Evolutionary conservation across 257 asterid species (phyloP), one percentile per base, ranked within the genome.

Genomic region (Nicotiana otophora): DNA sequence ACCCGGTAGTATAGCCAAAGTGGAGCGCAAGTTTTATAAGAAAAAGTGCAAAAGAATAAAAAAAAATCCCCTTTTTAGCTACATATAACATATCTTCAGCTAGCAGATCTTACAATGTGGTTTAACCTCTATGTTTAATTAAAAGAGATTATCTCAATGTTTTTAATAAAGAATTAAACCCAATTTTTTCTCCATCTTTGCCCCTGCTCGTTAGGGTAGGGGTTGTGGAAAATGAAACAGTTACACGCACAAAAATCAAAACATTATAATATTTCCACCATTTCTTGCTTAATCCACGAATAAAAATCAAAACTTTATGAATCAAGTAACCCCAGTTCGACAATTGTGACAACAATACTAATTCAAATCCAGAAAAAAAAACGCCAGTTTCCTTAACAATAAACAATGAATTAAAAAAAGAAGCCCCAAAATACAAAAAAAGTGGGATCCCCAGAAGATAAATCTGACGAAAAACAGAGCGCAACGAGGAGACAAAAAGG

Each of bases 21-120:
- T 42, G 51, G 11, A 3, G 11, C 51, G 51, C 11, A 42, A 42
- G 51, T 10, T 42, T 42, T 42, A 8, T 8, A 42, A 7, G 11
- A 42, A 42, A 8, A 42, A 42, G 5, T 42, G 51, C 3, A 8
- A 42, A 42, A 42, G 51, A 42, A 42, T 8, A 0, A 42, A 7
- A 36, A 72, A 12, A 23, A 12, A 20, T 4, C 58, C 34, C 12
- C 10, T 70, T 42, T 12, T 20, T 62, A 23, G 51, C 79, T 46
- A 46, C 39, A 72, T 23, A 46, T 23, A 72, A 1, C 58, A 23
- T 46, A 12, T 23, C 36, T 72, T 72, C 36, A 46, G 17, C 36
- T 20, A 72, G 20, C 78, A 72, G n/a, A 72, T 72, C 60, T 72
- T 72, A 72, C 78, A 72, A 72, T 11, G 78, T 42, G 36, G 36